A percentile compares a stretch with the other conserved stretches of the same genome.
Evolutionary conservation across 805 yeast species (phyloP).

Genomic region (Kodamaea nitidulidarum): DNA sequence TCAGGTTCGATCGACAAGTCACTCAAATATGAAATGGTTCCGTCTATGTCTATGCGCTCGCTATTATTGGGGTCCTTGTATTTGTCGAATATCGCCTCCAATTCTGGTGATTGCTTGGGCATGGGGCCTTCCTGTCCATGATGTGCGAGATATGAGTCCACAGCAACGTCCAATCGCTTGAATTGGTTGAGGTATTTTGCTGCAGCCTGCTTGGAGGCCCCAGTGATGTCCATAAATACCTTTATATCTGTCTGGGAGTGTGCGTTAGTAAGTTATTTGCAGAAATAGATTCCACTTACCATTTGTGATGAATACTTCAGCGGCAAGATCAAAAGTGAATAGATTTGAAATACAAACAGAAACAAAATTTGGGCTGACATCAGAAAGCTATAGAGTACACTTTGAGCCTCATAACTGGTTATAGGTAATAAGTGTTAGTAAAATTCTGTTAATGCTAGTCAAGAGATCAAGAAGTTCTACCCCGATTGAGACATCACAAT

Average conservation of each 20-base stretch:
- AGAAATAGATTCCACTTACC: neutral
- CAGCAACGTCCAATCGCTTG: constrained; percentile 28
- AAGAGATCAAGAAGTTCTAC: neutral
- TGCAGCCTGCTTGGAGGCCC: constrained; percentile 31
- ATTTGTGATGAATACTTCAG: too few species aligned
- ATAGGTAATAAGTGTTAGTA: too few species aligned
- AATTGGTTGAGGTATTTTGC: constrained; percentile 29
- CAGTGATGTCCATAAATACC: constrained; percentile 27
- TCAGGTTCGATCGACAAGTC: constrained; percentile 74
- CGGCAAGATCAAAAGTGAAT: neutral
- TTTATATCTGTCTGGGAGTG: constrained; percentile 1
- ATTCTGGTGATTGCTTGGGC: constrained; percentile 8
- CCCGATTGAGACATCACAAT: neutral
- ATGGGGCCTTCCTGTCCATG: constrained; percentile 4
- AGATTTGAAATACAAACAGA: too few species aligned
- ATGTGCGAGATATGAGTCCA: constrained; percentile 25
- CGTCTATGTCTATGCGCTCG: constrained; percentile 64
- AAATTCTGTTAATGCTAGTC: neutral
- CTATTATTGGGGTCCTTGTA: constrained; percentile 28
- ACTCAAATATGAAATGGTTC: constrained; percentile 62
- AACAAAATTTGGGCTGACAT: too few species aligned
- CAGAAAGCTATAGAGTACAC: too few species aligned
- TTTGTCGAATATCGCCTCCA: constrained; percentile 31
- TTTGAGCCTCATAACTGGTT: too few species aligned
- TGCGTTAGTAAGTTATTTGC: neutral